Evolutionary conservation across 139 green algal genomes (phyloP).

Genomic region (Monoraphidium neglectum): DNA sequence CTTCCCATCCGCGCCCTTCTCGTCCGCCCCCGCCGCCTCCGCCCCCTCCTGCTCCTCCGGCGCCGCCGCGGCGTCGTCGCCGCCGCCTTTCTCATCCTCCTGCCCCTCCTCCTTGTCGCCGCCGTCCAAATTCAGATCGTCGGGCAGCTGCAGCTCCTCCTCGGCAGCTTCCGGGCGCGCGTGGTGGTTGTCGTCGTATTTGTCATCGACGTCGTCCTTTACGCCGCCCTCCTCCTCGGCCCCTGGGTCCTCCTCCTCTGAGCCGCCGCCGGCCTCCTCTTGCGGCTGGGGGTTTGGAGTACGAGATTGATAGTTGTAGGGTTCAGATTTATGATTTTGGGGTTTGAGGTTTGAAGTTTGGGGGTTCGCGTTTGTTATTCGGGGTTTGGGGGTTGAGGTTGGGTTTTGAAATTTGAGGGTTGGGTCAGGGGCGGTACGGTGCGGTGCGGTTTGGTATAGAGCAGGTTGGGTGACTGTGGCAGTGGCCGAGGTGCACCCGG

Average conservation of each 20-base stretch:
- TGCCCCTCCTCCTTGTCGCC: constrained; percentile 41
- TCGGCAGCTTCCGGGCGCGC: constrained; percentile 50
- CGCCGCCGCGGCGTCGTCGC: constrained; percentile 10
- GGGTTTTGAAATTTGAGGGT: no score
- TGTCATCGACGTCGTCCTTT: constrained; percentile 35
- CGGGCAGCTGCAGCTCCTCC: constrained; percentile 80
- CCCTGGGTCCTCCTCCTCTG: constrained; percentile 38
- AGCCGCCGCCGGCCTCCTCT: constrained; percentile 6
- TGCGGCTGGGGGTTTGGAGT: neutral
- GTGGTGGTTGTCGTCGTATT: constrained; percentile 24
- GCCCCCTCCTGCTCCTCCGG: constrained; percentile 30
- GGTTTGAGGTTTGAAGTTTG: neutral
- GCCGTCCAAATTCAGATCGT: constrained; percentile 87
- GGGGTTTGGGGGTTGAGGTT: no score
- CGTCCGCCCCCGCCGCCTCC: constrained; percentile 55
- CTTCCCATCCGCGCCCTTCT: constrained; percentile 29
- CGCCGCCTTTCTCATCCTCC: constrained; percentile 1
- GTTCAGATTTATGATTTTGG: neutral
- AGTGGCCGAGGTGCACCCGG: no score
- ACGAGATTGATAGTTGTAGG: no score
- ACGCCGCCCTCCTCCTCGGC: constrained; percentile 39
- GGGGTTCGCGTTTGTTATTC: no score
- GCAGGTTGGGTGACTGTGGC: no score
- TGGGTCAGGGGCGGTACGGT: no score
- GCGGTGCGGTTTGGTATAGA: no score